Evolutionary conservation across 306 rosid species (phyloP).

Genomic region (Trifolium subterraneum): DNA sequence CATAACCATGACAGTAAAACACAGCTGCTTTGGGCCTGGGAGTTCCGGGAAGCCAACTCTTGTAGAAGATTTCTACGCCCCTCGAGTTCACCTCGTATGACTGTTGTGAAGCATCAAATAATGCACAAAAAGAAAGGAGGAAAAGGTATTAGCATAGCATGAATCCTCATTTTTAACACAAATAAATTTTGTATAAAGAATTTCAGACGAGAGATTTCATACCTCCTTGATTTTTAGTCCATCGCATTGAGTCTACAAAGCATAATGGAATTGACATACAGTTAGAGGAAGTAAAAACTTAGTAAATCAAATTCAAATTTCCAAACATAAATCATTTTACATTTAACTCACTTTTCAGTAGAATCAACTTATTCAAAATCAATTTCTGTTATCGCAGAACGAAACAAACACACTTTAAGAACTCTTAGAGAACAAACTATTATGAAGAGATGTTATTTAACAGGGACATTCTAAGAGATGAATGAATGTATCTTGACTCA

Average conservation of each 20-base stretch:
- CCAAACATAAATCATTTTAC: too few relatives aligned
- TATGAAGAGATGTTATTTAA: background rate
- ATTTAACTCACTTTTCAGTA: too few relatives aligned
- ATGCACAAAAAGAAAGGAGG: slow-evolving; percentile 24
- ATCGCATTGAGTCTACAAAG: slow-evolving; percentile 70
- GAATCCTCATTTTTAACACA: background rate
- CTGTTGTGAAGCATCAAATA: slow-evolving; percentile 48
- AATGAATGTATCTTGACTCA: background rate
- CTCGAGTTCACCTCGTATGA: slow-evolving; percentile 75
- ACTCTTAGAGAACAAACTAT: too few relatives aligned
- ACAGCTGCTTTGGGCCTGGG: slow-evolving; percentile 72
- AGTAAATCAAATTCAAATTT: background rate
- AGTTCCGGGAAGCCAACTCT: slow-evolving; percentile 81
- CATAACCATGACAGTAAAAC: slow-evolving; percentile 94
- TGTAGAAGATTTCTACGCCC: slow-evolving; percentile 77
- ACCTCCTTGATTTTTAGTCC: slow-evolving; percentile 81
- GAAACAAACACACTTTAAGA: too few relatives aligned
- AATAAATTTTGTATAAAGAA: background rate
- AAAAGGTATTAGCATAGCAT: background rate
- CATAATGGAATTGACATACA: slow-evolving; percentile 32
- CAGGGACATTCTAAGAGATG: background rate
- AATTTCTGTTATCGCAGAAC: too few relatives aligned
- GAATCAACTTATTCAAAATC: too few relatives aligned
- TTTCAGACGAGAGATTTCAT: slow-evolving; percentile 35
- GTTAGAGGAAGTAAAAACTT: slow-evolving; percentile 10